Evolutionary conservation across 1,139 yeast species (phyloP).

Genomic region (Suhomyces maxii): DNA sequence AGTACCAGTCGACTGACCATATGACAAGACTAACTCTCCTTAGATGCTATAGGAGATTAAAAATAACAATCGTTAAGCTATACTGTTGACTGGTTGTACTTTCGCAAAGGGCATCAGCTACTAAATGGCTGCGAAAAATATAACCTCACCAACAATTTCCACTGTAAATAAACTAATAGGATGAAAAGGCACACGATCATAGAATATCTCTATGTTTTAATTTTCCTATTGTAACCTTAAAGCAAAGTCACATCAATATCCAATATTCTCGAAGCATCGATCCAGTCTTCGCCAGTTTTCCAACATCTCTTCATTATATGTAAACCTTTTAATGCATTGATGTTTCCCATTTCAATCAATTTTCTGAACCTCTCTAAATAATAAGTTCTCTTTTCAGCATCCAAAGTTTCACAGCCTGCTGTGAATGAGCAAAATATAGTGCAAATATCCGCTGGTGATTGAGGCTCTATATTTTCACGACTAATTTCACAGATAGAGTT

Average conservation of each 20-base stretch:
- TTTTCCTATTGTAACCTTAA: conserved; percentile 14
- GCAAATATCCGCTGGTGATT: conserved; percentile 56
- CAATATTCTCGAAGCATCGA: conserved; percentile 45
- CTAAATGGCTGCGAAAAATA: too few species aligned
- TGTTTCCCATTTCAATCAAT: conserved; percentile 46
- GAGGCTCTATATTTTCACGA: conserved; percentile 38
- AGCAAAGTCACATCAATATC: conserved; percentile 51
- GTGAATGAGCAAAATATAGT: conserved; percentile 55
- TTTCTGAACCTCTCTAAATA: conserved; percentile 39
- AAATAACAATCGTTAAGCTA: too few species aligned
- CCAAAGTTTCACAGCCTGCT: conserved; percentile 59
- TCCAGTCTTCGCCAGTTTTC: conserved; percentile 59
- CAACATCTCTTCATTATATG: conserved; percentile 56
- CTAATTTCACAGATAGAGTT: conserved; percentile 37
- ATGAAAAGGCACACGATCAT: background rate
- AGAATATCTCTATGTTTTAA: background rate
- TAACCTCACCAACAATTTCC: too few species aligned
- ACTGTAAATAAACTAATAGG: too few species aligned
- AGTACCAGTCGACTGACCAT: too few species aligned
- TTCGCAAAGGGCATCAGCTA: too few species aligned
- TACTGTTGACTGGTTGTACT: too few species aligned
- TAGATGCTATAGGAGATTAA: too few species aligned
- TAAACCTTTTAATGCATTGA: conserved; percentile 49
- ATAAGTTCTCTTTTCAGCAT: conserved; percentile 31
- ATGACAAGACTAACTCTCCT: too few species aligned